phyloP scores from a whole-genome alignment of 345 rosid genomes.

The Atalantia buxifolia region DNA sequence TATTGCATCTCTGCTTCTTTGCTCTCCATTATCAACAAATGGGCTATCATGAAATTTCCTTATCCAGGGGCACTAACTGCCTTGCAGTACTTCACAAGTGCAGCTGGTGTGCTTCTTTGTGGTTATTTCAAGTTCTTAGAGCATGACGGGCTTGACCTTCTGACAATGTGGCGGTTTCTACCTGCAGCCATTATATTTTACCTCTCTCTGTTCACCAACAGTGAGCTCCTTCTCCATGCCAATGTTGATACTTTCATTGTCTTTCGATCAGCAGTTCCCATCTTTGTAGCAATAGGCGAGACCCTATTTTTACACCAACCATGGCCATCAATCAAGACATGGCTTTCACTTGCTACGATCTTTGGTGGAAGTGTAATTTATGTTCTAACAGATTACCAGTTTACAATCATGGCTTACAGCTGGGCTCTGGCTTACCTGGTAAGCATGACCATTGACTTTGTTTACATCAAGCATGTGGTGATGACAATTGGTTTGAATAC shows the following conservation, averaged over 20 bases:
- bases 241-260: slow-evolving; percentile 97
- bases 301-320: slow-evolving; percentile 80
- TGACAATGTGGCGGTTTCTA: slow-evolving; percentile 91
- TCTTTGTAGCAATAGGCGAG: slow-evolving; percentile 91
- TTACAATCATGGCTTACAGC: slow-evolving; percentile 72
- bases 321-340: slow-evolving; percentile 82
- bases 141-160: slow-evolving; percentile 59
- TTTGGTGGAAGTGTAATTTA: slow-evolving; percentile 88
- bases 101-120: slow-evolving; percentile 68
- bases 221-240: slow-evolving; percentile 95
- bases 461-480: slow-evolving; percentile 95
- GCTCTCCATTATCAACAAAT: slow-evolving; percentile 94
- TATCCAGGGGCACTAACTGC: slow-evolving; percentile 97
- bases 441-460: slow-evolving; percentile 96
- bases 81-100: slow-evolving; percentile 84
- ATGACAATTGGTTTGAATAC: slow-evolving; percentile 93
- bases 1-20: slow-evolving; percentile 93
- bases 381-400: slow-evolving; percentile 84
- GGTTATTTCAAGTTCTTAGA: slow-evolving; percentile 63
- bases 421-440: slow-evolving; percentile 92
- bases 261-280: slow-evolving; percentile 88
- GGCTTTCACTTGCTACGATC: slow-evolving; percentile 76
- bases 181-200: slow-evolving; percentile 95
- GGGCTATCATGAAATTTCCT: slow-evolving; percentile 97
- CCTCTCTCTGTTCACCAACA: slow-evolving; percentile 88